A percentile compares a stretch with the other conserved stretches of the same genome.
phyloP scores from a whole-genome alignment of 257 asterid genomes.

The Catharanthus roseus region DNA sequence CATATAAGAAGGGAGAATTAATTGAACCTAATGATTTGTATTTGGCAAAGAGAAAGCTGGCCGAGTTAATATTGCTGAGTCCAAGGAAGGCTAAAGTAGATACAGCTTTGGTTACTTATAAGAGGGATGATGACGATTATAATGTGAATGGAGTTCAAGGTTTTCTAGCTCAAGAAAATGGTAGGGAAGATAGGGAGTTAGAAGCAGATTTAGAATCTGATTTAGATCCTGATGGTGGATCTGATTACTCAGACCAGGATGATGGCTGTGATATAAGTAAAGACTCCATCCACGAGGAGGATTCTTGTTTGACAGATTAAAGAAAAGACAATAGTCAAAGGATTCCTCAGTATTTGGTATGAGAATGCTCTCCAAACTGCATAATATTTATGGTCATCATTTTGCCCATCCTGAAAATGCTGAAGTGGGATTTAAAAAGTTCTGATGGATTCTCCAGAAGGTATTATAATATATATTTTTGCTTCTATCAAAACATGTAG shows the following conservation, averaged over 20 bases:
- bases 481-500: neutral
- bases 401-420: neutral
- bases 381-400: neutral
- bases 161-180: constrained; percentile 15
- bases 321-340: neutral
- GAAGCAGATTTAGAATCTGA: constrained; percentile 29
- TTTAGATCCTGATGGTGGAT: constrained; percentile 23
- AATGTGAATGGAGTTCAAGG: constrained; percentile 23
- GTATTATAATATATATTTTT: neutral
- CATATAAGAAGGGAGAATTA: constrained; percentile 75
- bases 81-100: constrained; percentile 62
- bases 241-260: constrained; percentile 34
- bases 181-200: constrained; percentile 11
- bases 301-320: constrained; percentile 9
- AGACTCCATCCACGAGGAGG: neutral
- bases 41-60: constrained; percentile 76
- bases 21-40: constrained; percentile 67
- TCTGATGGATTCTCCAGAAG: neutral
- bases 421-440: neutral
- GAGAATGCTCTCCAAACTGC: neutral
- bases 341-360: neutral
- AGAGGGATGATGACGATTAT: constrained; percentile 38
- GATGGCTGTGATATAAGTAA: constrained; percentile 9
- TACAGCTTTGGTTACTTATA: constrained; percentile 39
- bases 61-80: constrained; percentile 54